Evolutionary conservation across 768 basidiomycete genomes (phyloP), one percentile per base, ranked within the genome.

Genomic region (Lactarius sanguifluus): DNA sequence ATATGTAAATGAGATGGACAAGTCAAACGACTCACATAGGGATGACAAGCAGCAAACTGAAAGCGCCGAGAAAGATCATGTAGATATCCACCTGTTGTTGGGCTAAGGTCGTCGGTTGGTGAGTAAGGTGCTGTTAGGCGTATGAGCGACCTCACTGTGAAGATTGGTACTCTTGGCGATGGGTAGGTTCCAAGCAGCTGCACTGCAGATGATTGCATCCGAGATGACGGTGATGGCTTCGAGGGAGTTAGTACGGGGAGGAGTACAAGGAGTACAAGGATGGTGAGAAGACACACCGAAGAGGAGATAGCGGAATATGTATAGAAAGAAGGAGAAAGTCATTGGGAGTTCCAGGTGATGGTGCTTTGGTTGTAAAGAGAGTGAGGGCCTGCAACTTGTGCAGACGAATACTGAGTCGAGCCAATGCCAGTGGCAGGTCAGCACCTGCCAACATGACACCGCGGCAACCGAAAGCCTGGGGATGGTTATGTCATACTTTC

Each of bases 171-270:
- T 60, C 25, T 61, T 61, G 13, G 68, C 60, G 45, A 62, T 28
- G 52, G 64, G 41, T 7, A 71, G 38, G 40, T 66, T 71, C 70
- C 70, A 71, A 38, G 58, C 68, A 43, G 64, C 70, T 57, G 63
- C 64, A 52, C 64, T 71, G 70, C 68, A 71, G 68, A 71, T 66
- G 41, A 71, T 63, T 20, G 70, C 64, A 64, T 40, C 66, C 40
- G 68, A 69, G 47, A 61, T 7, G 18, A 71, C 57, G 32, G 57
- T n/a, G 9, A 69, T 59, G 18, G 16, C 70, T 71, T 50, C 45
- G 8, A 8, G 34, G 3, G 9, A n/a, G 10, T 52, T 52, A 52
- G 50, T 15, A 52, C 23, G 23, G 5, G 23, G 3, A 38, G 36
- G 36, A 38, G 36, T 12, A 36, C 36, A 36, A 12, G n/a, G 2